These are phyloP conservation scores for Wallacemonas sp. DNA, from an alignment of 208 protist species.

Conservation along the genomic window DNA sequence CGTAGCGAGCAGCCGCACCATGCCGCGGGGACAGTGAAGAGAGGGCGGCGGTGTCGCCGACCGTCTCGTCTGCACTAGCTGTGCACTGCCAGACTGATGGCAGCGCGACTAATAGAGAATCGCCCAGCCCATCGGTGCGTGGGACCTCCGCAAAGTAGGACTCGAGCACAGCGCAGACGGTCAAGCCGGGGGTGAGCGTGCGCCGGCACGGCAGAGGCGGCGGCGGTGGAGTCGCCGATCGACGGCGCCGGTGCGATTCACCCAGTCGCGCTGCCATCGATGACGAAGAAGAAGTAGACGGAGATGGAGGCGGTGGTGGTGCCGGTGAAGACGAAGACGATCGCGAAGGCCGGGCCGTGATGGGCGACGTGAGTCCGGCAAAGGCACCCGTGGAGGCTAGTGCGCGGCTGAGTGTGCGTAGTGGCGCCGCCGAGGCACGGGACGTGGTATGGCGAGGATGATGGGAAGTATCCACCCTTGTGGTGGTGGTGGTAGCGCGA, in stretches of 20 bases:
- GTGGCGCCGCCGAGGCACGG: neutral
- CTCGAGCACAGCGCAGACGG: neutral
- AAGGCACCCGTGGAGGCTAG: neutral
- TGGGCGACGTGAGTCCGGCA: neutral
- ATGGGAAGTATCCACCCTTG: neutral
- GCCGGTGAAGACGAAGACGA: neutral
- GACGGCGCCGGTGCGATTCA: neutral
- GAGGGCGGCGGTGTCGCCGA: neutral
- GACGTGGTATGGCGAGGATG: neutral
- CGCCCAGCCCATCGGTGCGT: neutral
- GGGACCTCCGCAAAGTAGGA: neutral
- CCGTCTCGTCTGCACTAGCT: neutral
- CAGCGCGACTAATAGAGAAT: neutral
- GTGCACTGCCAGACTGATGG: neutral
- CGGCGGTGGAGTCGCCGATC: conserved; percentile 6
- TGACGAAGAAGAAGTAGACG: no score
- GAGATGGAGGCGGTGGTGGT: neutral
- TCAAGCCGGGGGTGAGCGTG: neutral
- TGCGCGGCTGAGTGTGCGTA: neutral
- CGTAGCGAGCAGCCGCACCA: neutral
- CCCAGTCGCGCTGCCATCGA: neutral
- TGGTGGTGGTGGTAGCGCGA: neutral
- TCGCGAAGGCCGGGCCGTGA: neutral
- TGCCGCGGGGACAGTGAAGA: neutral
- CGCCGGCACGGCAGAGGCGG: neutral